These are phyloP conservation scores for Lachnellula subtilissima DNA, from an alignment of 2,329 filamentous ascomycete species.

Conservation along the genomic window DNA sequence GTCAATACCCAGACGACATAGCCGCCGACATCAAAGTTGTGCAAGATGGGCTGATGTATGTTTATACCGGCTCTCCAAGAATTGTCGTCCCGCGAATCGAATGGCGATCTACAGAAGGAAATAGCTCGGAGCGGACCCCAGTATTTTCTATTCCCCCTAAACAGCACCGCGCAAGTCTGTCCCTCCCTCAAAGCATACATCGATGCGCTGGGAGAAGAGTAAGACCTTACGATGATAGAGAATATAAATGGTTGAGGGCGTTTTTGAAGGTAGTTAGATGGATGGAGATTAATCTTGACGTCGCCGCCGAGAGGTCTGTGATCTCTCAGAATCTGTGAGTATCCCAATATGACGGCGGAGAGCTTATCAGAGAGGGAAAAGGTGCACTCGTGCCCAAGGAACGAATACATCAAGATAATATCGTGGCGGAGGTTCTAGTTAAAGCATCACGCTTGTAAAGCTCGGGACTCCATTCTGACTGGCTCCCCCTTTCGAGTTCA, in stretches of 20 bases:
- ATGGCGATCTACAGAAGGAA: not conserved
- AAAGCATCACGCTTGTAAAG: too few relatives aligned
- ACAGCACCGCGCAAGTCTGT: too few relatives aligned
- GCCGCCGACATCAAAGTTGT: constrained; percentile 1
- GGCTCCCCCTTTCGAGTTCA: too few relatives aligned
- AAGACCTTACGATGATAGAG: constrained; percentile 9
- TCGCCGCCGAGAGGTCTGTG: not conserved
- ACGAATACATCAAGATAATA: too few relatives aligned
- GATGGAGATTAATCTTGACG: constrained; percentile 14
- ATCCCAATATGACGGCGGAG: too few relatives aligned
- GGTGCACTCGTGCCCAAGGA: too few relatives aligned
- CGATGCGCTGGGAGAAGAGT: constrained; percentile 2
- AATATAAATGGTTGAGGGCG: constrained; percentile 15
- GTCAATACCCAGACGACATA: constrained; percentile 7
- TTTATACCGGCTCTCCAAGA: constrained; percentile 7
- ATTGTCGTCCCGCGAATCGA: constrained; percentile 4
- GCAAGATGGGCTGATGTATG: constrained; percentile 2
- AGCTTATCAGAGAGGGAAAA: too few relatives aligned
- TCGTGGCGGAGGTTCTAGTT: too few relatives aligned
- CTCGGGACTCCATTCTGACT: too few relatives aligned
- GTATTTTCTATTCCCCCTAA: not conserved
- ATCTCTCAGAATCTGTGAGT: too few relatives aligned
- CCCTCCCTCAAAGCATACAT: not conserved
- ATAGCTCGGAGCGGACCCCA: not conserved
- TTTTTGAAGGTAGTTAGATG: constrained; percentile 15